A percentile compares a stretch with the other conserved stretches of the same genome.
phyloP scores from a whole-genome alignment of 1,284 basidiomycete genomes.

The Paramarasmius palmivorus region DNA sequence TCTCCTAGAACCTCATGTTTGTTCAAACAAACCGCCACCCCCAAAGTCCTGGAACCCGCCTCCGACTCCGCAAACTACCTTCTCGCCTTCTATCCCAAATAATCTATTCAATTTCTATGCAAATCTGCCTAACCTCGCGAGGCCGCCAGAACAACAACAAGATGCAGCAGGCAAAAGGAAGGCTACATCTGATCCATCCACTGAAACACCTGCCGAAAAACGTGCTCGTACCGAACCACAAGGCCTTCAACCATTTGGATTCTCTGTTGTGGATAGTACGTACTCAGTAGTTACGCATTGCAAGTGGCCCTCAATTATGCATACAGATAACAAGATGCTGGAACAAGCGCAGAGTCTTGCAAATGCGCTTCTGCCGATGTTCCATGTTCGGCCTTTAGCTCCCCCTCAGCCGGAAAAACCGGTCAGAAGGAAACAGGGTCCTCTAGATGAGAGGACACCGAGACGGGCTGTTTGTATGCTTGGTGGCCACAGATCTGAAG shows the following conservation, averaged over 20 bases:
- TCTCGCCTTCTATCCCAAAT: slow-evolving; percentile 7
- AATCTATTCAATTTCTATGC: slow-evolving; percentile 1
- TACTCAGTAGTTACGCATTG: slow-evolving; percentile 8
- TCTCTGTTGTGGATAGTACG: not conserved
- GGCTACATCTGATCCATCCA: slow-evolving; percentile 39
- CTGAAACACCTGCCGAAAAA: slow-evolving; percentile 51
- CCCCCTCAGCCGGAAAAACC: not conserved
- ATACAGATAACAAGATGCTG: too few species aligned
- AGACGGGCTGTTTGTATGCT: slow-evolving; percentile 49
- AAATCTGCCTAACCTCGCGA: slow-evolving; percentile 6
- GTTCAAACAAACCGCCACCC: slow-evolving; percentile 47
- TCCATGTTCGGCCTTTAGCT: too few species aligned
- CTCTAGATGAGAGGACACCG: slow-evolving; percentile 35
- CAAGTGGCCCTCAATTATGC: slow-evolving; percentile 23
- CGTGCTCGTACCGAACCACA: slow-evolving; percentile 46
- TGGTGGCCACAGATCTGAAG: slow-evolving; percentile 64
- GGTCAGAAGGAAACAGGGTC: slow-evolving; percentile 28
- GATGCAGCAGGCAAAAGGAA: slow-evolving; percentile 44
- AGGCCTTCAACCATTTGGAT: slow-evolving; percentile 35
- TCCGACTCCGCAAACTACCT: slow-evolving; percentile 16
- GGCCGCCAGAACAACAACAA: not conserved
- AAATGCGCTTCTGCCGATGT: not conserved
- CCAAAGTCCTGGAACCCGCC: slow-evolving; percentile 14
- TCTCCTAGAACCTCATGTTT: slow-evolving; percentile 69
- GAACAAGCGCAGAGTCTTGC: too few species aligned